Evolutionary conservation across 2,329 filamentous ascomycete genomes (phyloP), one percentile per base, ranked within the genome.

Genomic region (Pyricularia grisea): DNA sequence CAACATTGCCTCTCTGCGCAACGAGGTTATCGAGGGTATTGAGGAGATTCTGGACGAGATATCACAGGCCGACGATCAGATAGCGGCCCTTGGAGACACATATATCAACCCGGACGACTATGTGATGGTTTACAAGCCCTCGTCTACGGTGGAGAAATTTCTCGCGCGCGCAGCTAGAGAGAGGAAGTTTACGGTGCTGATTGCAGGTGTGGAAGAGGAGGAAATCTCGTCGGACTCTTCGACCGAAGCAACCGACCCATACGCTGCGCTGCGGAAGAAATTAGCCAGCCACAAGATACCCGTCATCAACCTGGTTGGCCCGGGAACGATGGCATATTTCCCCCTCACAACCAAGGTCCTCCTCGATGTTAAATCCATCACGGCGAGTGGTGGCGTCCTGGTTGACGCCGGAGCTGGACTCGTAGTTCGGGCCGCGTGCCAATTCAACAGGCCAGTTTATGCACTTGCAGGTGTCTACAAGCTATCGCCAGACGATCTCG

Each of bases 11-110:
- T 91, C 96, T 71, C 83, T 98, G 70, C 91, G 93, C 71, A 92
- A 92, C 17, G 95, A 98, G 79, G 91, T 98, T 30, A 90, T 97
- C 72, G 92, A 95, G 74, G 95, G 94, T 61, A 97, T 99, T 74
- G 90, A 93, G 74, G 95, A 99, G 78, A 93, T 99, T 70, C 92
- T 97, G 78, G 95, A 99, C 76, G 95, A 99, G 80, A 89, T 99
- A 69, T 90, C 91, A 72, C 91, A 94, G 76, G 93, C 93, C 9
- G 95, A 97, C 76, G 93, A 97, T 75, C 93, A 97, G 79, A 96
- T 99, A 74, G 92, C 94, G 1, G 88, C 89, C 27, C 91, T 93
- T 72, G 92, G 94, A 2, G 90, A 97, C 72, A 92, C 96, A 66
- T 92, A 97, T 78, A 97, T 99, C 72, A 92, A 97, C 77, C 92